phyloP scores from a whole-genome alignment of 176 grass and related monocot species.

The barley (Hordeum vulgare) region DNA sequence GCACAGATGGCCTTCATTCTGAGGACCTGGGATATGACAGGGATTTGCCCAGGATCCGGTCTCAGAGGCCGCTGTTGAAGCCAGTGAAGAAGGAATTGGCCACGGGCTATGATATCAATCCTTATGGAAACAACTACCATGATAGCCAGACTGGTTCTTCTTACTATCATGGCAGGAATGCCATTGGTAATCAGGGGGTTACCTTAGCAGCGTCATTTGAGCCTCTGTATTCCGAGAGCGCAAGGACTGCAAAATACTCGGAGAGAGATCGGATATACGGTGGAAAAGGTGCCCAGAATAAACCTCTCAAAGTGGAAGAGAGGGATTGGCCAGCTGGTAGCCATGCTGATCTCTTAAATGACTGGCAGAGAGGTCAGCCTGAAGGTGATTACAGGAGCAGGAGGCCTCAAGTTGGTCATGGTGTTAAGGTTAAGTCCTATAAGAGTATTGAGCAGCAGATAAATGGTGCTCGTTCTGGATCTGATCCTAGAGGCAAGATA shows the following conservation, averaged over 20 bases:
- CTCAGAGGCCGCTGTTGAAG: constrained; percentile 33
- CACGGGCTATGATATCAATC: constrained; percentile 37
- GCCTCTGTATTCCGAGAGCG: constrained; percentile 35
- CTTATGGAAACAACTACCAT: constrained; percentile 28
- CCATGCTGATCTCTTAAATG: constrained; percentile 33
- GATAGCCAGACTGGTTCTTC: constrained; percentile 28
- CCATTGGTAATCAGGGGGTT: constrained; percentile 40
- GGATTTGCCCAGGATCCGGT: constrained; percentile 18
- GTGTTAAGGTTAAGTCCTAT: constrained; percentile 44
- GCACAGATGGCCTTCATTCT: background rate
- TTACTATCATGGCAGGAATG: constrained; percentile 44
- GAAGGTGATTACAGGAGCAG: constrained; percentile 36
- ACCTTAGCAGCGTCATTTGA: constrained; percentile 62
- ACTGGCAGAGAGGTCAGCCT: constrained; percentile 37
- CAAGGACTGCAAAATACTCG: constrained; percentile 47
- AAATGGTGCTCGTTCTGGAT: constrained; percentile 18
- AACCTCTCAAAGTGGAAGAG: constrained; percentile 29
- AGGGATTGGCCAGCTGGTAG: constrained; percentile 31
- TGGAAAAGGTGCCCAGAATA: constrained; percentile 27
- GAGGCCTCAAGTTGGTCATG: constrained; percentile 27
- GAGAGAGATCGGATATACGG: constrained; percentile 45
- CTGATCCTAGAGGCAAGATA: constrained; percentile 39
- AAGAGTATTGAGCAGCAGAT: constrained; percentile 38
- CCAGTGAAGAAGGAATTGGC: constrained; percentile 53
- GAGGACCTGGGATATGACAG: constrained; percentile 33